Evolutionary conservation across 371 early-diverging fungal genomes (phyloP), one percentile per base, ranked within the genome.

Genomic region (Capillidium heterosporum): DNA sequence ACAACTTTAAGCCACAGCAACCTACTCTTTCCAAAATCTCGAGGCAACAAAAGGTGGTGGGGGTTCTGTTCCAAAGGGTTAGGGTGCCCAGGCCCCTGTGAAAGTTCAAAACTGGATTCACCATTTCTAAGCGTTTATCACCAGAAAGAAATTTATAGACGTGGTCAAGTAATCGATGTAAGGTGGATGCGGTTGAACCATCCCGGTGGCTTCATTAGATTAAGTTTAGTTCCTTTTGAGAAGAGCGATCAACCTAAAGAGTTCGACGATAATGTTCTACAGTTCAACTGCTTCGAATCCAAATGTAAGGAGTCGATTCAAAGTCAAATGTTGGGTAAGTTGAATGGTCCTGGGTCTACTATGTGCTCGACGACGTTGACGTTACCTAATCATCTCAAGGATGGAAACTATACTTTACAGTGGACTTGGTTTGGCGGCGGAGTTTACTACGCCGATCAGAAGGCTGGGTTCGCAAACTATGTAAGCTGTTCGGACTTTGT

Each of bases 401-500:
- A 80, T 57, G 75, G 72, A 40, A 63, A 61, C 4, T 67, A 59
- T 19, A 78, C 80, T 2, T 61, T 80, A 13, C 78, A 78, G 51
- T 76, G 78, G 78, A 62, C 72, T 27, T 76, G 77, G 77, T 77
- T 68, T 54, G 79, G 80, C 24, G 78, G 74, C 7, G 78, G 76
- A 5, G 65, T 75, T 32, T 73, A 67, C 55, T 73, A 73, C 57
- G 75, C 66, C 2, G 63, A 79, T 42, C 42, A 57, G 1, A 74
- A 73, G 2, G 66, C 73, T 35, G 74, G 67, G 56, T 74, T 75
- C 59, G 75, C 68, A 3, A 60, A 77, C 40, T 77, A 74, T 57
- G 73, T 73, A 39, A 62, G 69, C 29, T 77, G 76, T 63, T 63
- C 70, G 0, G 75, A 76, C 53, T 64, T 74, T 40, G 57, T 65